A percentile compares a stretch with the other conserved stretches of the same genome.
These are phyloP conservation scores for Podila horticola DNA, from an alignment of 192 early-diverging fungal species.

Conservation along the genomic window DNA sequence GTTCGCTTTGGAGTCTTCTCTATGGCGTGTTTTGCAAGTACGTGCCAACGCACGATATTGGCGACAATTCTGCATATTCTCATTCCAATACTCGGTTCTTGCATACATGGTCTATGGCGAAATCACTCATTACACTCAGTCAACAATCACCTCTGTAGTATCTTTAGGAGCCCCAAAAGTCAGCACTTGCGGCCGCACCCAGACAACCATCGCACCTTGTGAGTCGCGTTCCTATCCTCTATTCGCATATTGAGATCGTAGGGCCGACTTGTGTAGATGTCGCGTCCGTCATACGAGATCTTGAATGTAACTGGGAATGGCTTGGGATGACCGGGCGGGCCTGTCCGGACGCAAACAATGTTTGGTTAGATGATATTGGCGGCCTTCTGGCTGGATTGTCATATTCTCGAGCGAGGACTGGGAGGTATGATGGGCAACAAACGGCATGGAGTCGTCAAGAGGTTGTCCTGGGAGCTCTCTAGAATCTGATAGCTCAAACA, in stretches of 20 bases:
- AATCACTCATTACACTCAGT: background rate
- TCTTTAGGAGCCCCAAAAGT: background rate
- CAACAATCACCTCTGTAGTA: background rate
- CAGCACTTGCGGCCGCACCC: background rate
- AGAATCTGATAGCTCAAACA: no score
- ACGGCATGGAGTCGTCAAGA: no score
- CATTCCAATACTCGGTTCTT: no score
- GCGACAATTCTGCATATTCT: no score
- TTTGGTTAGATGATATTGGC: background rate
- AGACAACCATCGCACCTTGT: background rate
- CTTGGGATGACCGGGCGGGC: background rate
- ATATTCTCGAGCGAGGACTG: no score
- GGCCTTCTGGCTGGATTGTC: background rate
- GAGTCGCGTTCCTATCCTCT: background rate
- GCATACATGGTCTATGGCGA: no score
- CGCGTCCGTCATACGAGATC: background rate
- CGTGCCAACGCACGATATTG: no score
- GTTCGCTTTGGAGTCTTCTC: no score
- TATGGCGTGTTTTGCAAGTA: no score
- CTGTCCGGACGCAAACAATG: background rate
- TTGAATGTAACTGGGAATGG: background rate
- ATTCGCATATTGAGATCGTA: background rate
- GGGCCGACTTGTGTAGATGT: background rate
- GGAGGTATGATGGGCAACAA: no score
- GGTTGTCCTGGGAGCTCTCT: no score